phyloP scores from a whole-genome alignment of 2,329 filamentous ascomycete species.

The Diaporthe sp. region DNA sequence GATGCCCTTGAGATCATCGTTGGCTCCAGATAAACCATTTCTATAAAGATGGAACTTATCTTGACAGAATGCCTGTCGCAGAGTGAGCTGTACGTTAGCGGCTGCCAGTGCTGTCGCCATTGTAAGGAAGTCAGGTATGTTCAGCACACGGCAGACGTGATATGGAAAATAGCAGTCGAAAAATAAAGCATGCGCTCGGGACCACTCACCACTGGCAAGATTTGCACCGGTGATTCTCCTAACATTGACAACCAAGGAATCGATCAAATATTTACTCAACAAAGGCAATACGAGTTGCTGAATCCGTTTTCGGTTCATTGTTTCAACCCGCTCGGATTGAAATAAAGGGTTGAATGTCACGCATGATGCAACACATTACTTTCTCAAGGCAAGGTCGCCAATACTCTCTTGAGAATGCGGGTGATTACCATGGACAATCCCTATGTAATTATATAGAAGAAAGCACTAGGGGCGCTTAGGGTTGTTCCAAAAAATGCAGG shows the following conservation, averaged over 20 bases:
- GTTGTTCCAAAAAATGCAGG: neutral
- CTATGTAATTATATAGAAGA: neutral
- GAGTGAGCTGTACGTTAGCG: rapidly evolving
- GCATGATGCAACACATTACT: too few relatives aligned
- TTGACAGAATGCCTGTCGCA: neutral
- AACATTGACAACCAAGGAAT: too few relatives aligned
- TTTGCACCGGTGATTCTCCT: too few relatives aligned
- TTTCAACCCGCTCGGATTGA: neutral
- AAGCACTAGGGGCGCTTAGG: neutral
- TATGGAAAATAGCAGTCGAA: neutral
- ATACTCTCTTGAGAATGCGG: too few relatives aligned
- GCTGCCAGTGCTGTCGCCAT: neutral
- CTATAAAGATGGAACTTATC: neutral
- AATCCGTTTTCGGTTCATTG: neutral
- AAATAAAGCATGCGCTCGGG: too few relatives aligned
- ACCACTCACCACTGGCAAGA: too few relatives aligned
- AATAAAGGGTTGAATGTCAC: too few relatives aligned
- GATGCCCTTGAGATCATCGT: rapidly evolving
- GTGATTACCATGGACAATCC: too few relatives aligned
- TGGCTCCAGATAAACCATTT: neutral
- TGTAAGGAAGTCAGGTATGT: neutral
- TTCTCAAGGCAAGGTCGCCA: neutral
- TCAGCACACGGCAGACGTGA: too few relatives aligned
- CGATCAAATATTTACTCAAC: neutral
- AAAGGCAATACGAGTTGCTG: neutral